Conservation (phyloP, 768 basidiomycete species). For the Harrya chromipes region DNA sequence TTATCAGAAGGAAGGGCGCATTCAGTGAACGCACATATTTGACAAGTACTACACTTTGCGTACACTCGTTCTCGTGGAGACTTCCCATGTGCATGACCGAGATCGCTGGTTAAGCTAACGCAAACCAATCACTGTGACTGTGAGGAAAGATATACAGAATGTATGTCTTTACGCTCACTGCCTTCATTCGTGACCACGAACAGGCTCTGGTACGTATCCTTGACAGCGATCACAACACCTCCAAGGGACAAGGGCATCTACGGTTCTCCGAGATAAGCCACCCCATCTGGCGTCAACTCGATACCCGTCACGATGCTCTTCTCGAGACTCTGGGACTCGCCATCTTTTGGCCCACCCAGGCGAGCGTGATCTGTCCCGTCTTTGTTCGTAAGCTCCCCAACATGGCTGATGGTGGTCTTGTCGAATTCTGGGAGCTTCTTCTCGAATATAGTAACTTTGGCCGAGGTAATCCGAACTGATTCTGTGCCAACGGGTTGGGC, state of each 20-base stretch:
- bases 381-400: constrained; percentile 42
- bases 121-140: no score
- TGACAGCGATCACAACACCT: no score
- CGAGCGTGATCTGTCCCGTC: constrained; percentile 47
- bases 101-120: no score
- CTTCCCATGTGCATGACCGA: no score
- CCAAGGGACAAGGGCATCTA: not conserved
- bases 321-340: constrained; percentile 37
- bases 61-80: no score
- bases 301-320: constrained; percentile 27
- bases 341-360: constrained; percentile 41
- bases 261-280: constrained; percentile 30
- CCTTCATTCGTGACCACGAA: no score
- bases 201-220: no score
- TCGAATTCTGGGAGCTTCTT: constrained; percentile 27
- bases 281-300: constrained; percentile 28
- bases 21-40: no score
- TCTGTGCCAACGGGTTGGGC: constrained; percentile 34
- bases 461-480: constrained; percentile 15
- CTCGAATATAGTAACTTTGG: constrained; percentile 25
- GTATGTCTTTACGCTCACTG: no score
- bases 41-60: no score
- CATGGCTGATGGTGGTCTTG: constrained; percentile 36
- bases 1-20: not conserved
- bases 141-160: no score